phyloP scores from a whole-genome alignment of 2,329 filamentous ascomycete genomes.

The Cadophora luteo-olivacea region DNA sequence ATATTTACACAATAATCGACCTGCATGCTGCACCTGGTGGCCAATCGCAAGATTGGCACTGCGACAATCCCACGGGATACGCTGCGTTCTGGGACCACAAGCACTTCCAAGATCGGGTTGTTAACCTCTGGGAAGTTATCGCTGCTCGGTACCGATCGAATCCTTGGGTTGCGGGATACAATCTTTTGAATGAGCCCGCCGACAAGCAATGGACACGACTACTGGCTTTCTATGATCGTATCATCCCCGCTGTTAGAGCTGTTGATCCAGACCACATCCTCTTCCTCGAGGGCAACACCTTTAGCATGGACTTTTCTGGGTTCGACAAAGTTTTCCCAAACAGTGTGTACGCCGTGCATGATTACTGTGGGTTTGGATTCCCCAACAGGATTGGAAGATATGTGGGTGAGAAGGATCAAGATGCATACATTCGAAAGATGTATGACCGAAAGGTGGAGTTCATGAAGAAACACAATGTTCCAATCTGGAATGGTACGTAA shows the following conservation, averaged over 20 bases:
- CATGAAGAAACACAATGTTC: not conserved
- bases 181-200: slow-evolving; percentile 4
- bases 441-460: not conserved
- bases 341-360: not conserved
- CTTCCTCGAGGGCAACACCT: not conserved
- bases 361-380: not conserved
- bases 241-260: not conserved
- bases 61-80: not conserved
- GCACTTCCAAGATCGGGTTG: slow-evolving; percentile 1
- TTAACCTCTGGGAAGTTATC: slow-evolving; percentile 6
- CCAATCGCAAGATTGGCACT: not conserved
- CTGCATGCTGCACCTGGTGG: not conserved
- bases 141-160: slow-evolving; percentile 1
- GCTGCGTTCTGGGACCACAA: slow-evolving; percentile 1
- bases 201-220: slow-evolving; percentile 7
- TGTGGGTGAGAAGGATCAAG: not conserved
- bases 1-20: not conserved
- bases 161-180: slow-evolving; percentile 1
- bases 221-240: not conserved
- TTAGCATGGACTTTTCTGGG: not conserved
- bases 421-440: not conserved
- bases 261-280: not conserved
- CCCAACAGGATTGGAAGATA: not conserved
- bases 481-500: not conserved
- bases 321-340: not conserved